A percentile compares a stretch with the other conserved stretches of the same genome.
Conservation (phyloP, 257 asterid genomes). For the Mentha longifolia region DNA sequence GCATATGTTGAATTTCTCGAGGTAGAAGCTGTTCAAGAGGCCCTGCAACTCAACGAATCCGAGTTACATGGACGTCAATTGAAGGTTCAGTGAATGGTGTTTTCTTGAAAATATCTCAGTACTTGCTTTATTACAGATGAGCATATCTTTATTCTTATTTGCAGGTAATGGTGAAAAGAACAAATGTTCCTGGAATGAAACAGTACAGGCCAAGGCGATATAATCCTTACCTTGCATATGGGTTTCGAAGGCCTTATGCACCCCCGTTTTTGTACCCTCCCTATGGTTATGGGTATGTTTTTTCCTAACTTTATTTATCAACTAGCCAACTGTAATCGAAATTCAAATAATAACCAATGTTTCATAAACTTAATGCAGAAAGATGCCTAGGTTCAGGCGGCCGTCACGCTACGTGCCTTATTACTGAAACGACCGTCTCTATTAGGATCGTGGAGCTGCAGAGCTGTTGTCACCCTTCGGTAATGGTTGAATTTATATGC, state of each 20-base stretch:
- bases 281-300: conserved; percentile 78
- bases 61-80: conserved; percentile 96
- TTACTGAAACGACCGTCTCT: conserved; percentile 39
- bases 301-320: background rate
- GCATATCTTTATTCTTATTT: conserved; percentile 5
- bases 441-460: conserved; percentile 14
- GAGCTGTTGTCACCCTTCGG: background rate
- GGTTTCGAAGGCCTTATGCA: conserved; percentile 78
- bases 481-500: background rate
- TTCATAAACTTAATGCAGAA: conserved; percentile 52
- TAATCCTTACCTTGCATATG: conserved; percentile 65
- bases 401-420: conserved; percentile 87
- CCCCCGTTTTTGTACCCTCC: conserved; percentile 80
- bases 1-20: conserved; percentile 94
- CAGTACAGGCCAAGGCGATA: conserved; percentile 76
- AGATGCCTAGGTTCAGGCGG: conserved; percentile 89
- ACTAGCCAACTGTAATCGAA: background rate
- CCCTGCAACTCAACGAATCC: conserved; percentile 84
- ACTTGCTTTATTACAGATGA: conserved; percentile 11
- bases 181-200: conserved; percentile 98
- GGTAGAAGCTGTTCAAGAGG: conserved; percentile 88
- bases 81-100: conserved; percentile 54
- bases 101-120: background rate
- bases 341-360: conserved; percentile 16
- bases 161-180: conserved; percentile 89